These are phyloP conservation scores for Umbelopsis sp. DNA, from an alignment of 192 early-diverging fungal genomes.

Conservation along the genomic window DNA sequence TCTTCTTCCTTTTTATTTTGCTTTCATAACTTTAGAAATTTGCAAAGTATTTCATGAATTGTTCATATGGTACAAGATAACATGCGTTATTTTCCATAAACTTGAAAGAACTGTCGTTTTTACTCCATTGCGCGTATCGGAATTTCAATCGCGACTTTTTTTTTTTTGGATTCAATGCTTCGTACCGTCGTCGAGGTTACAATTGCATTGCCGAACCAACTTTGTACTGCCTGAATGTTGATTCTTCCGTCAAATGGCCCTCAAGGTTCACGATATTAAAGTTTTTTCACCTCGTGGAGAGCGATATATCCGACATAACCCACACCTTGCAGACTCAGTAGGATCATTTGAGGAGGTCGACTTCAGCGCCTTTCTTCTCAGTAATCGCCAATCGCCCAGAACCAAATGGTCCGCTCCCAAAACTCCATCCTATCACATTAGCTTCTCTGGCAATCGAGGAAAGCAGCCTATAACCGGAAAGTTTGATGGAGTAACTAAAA, in stretches of 20 bases:
- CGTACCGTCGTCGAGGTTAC: neutral
- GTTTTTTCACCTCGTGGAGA: neutral
- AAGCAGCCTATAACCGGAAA: neutral
- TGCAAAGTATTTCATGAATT: neutral
- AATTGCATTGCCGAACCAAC: neutral
- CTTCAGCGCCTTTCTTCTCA: neutral
- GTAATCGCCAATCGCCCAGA: neutral
- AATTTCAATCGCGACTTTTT: neutral
- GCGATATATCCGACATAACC: conserved; percentile 9
- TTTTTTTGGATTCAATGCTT: neutral
- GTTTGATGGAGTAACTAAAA: neutral
- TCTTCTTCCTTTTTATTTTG: neutral
- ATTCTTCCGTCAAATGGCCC: neutral
- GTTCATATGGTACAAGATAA: no score
- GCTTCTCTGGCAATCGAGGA: neutral
- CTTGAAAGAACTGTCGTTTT: no score
- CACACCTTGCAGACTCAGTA: neutral
- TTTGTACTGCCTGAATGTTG: neutral
- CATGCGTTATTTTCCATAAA: no score
- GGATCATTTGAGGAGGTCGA: conserved; percentile 9
- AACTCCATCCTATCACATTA: neutral
- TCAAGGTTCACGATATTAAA: conserved; percentile 14
- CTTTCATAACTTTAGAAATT: neutral
- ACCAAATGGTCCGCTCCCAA: neutral
- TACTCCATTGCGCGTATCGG: neutral